Conservation (phyloP, 495 filamentous ascomycete genomes). For the Aspergillus hancockii region DNA sequence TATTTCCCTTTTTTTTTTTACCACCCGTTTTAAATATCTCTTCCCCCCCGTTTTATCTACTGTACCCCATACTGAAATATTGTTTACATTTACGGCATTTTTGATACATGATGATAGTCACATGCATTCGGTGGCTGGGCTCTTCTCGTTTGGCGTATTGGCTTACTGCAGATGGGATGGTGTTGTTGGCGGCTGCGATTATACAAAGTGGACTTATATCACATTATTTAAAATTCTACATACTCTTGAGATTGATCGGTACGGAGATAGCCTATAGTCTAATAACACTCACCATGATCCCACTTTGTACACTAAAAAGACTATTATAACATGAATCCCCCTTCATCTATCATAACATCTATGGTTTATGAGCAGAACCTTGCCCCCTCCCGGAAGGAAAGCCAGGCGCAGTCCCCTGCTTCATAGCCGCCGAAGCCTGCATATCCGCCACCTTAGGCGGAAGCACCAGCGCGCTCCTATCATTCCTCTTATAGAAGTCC, state of each 20-base stretch:
- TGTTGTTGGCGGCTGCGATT: background rate
- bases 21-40: constrained; percentile 11
- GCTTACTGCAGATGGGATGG: background rate
- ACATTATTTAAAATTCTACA: background rate
- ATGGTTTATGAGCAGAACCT: constrained; percentile 10
- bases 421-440: constrained; percentile 49
- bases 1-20: constrained; percentile 19
- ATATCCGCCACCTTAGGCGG: constrained; percentile 84
- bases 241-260: background rate
- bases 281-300: background rate
- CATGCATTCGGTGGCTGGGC: constrained; percentile 11
- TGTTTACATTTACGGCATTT: background rate
- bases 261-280: background rate
- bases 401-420: constrained; percentile 30
- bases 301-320: background rate
- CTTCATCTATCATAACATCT: background rate
- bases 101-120: background rate
- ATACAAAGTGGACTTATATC: background rate
- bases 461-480: constrained; percentile 77
- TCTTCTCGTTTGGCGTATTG: constrained; percentile 4
- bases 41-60: constrained; percentile 2
- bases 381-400: background rate
- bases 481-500: constrained; percentile 90
- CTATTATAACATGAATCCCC: background rate
- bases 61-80: background rate